Evolutionary conservation across 2,329 filamentous ascomycete species (phyloP), one percentile per base, ranked within the genome.

Genomic region (Xylaria sp.): DNA sequence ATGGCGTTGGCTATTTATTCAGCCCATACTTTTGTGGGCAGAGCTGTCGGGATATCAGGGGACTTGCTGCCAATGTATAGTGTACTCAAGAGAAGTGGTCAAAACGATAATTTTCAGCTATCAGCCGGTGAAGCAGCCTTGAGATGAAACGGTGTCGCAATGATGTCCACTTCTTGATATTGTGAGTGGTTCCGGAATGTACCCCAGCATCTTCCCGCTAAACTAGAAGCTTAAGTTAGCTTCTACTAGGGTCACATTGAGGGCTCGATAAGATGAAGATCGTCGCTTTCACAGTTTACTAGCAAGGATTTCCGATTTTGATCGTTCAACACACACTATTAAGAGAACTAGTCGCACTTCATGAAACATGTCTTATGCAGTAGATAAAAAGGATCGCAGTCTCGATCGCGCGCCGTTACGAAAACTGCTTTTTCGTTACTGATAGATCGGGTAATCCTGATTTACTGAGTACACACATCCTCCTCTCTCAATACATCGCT

Each of bases 261-360:
- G 18, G 32, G 32, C 63, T 36, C 28, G 43, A 43, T 58, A 43
- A 53, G 48, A 60, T 65, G 32, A 62, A 52, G 59, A 66, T 66
- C 63, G 61, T 43, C 63, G 4, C 8, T 12, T 30, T 20, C 18
- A 9, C 43, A 25, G 13, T 34, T 34, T 12, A 50, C 45, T 9
- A 46, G 56, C 39, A 41, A 18, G 39, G 36, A 23, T 41, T 34
- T 32, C 48, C 23, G 13, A n/a, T 60, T 60, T 55, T 46, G 25
- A 28, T 32, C 58, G 41, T 13, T 32, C 45, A 48, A 30, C 32
- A 36, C 36, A 12, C 30, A 4, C 8, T 25, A 23, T 10, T 36
- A 39, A 41, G 13, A 39, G 12, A 52, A 20, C 7, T 52, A 52
- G 48, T 52, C 25, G 4, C 48, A 5, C 6, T 18, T n/a, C 7